Percentiles rank a stretch among this genome's conserved stretches.
Evolutionary conservation across 768 basidiomycete genomes (phyloP).

Genomic region (Phallus indusiatus): DNA sequence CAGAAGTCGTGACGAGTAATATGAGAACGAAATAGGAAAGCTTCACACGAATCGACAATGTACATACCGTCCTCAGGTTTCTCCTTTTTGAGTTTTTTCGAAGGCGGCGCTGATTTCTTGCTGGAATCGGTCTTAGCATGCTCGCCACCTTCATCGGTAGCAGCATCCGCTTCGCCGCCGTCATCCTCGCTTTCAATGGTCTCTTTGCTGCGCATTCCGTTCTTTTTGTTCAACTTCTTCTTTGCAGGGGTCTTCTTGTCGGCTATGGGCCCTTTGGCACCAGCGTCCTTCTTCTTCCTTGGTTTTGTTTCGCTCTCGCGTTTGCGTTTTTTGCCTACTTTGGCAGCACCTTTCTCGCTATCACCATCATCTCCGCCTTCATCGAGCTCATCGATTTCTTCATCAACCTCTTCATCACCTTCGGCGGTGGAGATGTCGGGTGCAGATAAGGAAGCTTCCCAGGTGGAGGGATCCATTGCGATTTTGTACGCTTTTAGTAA

Average conservation of each 20-base stretch:
- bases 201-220: constrained; percentile 35
- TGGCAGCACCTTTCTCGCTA: constrained; percentile 29
- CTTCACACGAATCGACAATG: constrained; percentile 42
- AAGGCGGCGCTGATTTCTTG: constrained; percentile 50
- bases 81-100: constrained; percentile 44
- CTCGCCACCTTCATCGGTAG: constrained; percentile 8
- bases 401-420: constrained; percentile 23
- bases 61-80: constrained; percentile 49
- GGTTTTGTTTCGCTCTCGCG: constrained; percentile 33
- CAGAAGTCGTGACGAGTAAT: background rate
- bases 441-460: constrained; percentile 37
- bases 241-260: constrained; percentile 47
- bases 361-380: constrained; percentile 44
- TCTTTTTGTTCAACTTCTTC: constrained; percentile 34
- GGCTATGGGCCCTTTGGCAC: constrained; percentile 17
- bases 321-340: constrained; percentile 27
- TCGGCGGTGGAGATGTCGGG: constrained; percentile 27
- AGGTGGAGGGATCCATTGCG: constrained; percentile 61
- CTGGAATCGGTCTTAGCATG: constrained; percentile 23
- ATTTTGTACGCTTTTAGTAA: constrained; percentile 70
- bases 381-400: constrained; percentile 58
- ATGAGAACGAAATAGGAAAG: constrained; percentile 6
- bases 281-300: constrained; percentile 39
- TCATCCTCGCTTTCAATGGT: constrained; percentile 39
- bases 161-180: constrained; percentile 36